Evolutionary conservation across 768 basidiomycete genomes (phyloP), one percentile per base, ranked within the genome.

Genomic region (Lentinula sp.): DNA sequence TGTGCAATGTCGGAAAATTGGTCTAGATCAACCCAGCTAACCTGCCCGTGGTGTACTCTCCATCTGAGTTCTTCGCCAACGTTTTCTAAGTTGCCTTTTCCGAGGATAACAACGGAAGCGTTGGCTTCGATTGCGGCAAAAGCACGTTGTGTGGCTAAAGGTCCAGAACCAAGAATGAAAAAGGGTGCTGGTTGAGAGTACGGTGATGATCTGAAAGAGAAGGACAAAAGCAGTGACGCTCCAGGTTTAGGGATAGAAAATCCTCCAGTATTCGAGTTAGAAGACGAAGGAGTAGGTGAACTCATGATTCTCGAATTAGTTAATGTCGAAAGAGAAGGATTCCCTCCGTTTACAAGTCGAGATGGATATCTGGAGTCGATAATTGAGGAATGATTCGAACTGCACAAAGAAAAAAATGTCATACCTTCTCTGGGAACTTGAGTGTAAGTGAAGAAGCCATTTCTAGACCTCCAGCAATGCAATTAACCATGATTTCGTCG

Each of bases 61-160:
- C 86, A 90, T 66, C 72, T 74, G 0, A 95, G 68, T 69, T 96
- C 91, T 12, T 88, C 85, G 70, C 87, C 88, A n/a, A 85, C 81
- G 10, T 72, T 64, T 0, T 65, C 64, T 2, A 77, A 54, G 0
- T 83, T 83, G 0, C 83, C 84, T 8, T 76, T 78, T 0, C 81
- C 74, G 6, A 91, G 67, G n/a, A 96, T 72, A 32, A 87, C 72
- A 36, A 95, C 93, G 8, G 71, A 66, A 0, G 89, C 85, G 62
- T 87, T 87, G 4, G 93, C 89, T 69, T 95, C 92, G 39, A 96
- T 80, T 1, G 91, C 85, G 16, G 88, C 78, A 66, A 90, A 91
- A 1, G 90, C 87, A 51, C 96, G 85, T n/a, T 84, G 81, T 0
- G 94, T 93, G 0, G 94, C 94, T 2, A 98, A 81, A 2, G 81